phyloP scores from a whole-genome alignment of 352 stramenopile genomes.

The Pythium rhizo-oryzae region DNA sequence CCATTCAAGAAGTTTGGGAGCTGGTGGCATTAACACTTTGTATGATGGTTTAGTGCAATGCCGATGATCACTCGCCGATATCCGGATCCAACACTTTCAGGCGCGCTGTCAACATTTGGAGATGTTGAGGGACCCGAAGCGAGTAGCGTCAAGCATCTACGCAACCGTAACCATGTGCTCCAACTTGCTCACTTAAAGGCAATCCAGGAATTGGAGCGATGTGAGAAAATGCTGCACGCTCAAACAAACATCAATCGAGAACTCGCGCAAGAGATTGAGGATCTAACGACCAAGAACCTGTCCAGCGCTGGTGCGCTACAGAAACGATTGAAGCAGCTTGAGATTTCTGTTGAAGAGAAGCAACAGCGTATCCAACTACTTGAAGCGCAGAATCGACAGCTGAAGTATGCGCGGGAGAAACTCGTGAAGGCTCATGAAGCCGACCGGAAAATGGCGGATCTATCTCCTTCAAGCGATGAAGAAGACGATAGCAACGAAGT shows the following conservation, averaged over 20 bases:
- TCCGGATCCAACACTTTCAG: constrained; percentile 9
- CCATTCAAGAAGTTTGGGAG: too few relatives aligned
- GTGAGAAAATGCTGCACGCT: constrained; percentile 94
- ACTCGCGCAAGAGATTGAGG: constrained; percentile 90
- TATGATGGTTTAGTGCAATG: constrained; percentile 11
- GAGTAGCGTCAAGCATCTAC: constrained; percentile 59
- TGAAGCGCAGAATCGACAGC: constrained; percentile 87
- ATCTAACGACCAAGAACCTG: constrained; percentile 76
- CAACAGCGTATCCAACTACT: constrained; percentile 82
- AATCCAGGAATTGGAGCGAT: constrained; percentile 91
- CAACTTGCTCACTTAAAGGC: constrained; percentile 90
- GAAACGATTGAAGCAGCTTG: constrained; percentile 85
- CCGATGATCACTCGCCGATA: constrained; percentile 26
- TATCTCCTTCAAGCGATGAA: constrained; percentile 43
- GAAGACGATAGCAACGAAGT: constrained; percentile 40
- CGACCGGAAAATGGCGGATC: constrained; percentile 31
- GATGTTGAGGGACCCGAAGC: constrained; percentile 25
- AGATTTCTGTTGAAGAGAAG: constrained; percentile 80
- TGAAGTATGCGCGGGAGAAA: constrained; percentile 79
- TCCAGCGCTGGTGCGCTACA: constrained; percentile 73
- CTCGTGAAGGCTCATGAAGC: constrained; percentile 29
- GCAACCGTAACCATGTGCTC: constrained; percentile 84
- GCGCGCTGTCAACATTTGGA: background rate
- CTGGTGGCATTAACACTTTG: background rate
- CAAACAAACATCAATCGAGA: constrained; percentile 96